Evolutionary conservation across 805 yeast genomes (phyloP).

Genomic region (Pichia kluyveri): DNA sequence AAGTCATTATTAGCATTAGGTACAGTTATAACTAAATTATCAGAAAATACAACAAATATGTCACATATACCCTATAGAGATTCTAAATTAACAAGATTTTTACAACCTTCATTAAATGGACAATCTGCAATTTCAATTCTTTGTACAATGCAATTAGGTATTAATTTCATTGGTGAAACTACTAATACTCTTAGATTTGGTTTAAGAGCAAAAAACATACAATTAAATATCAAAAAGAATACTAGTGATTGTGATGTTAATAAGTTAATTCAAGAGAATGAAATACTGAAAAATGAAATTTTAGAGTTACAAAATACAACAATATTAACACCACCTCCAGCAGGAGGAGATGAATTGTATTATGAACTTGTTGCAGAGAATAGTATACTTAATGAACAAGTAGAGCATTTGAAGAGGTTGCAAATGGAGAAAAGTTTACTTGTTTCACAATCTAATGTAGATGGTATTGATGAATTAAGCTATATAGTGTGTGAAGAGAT

Average conservation of each 20-base stretch:
- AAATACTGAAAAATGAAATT: constrained; percentile 48
- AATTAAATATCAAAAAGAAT: constrained; percentile 54
- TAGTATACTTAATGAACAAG: constrained; percentile 50
- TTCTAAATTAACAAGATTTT: constrained; percentile 78
- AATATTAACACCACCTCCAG: constrained; percentile 18
- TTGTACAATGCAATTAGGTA: constrained; percentile 74
- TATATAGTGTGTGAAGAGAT: too few relatives aligned
- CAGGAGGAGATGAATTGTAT: constrained; percentile 18
- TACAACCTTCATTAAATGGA: constrained; percentile 91
- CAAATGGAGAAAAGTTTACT: constrained; percentile 26
- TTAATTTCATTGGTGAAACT: constrained; percentile 62
- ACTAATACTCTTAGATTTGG: constrained; percentile 86
- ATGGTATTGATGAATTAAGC: not conserved
- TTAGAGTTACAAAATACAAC: constrained; percentile 18
- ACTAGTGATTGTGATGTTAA: constrained; percentile 41
- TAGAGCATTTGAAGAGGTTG: constrained; percentile 61
- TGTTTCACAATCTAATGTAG: not conserved
- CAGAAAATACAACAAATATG: constrained; percentile 6
- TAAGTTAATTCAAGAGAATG: constrained; percentile 50
- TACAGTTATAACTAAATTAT: constrained; percentile 79
- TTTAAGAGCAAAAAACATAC: constrained; percentile 82
- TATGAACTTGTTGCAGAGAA: constrained; percentile 49
- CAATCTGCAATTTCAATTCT: constrained; percentile 73
- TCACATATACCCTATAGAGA: constrained; percentile 86
- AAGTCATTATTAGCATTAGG: constrained; percentile 85